Base-by-base conservation (phyloP, 2,329 filamentous ascomycete genomes). In the Penicillium hordei region DNA sequence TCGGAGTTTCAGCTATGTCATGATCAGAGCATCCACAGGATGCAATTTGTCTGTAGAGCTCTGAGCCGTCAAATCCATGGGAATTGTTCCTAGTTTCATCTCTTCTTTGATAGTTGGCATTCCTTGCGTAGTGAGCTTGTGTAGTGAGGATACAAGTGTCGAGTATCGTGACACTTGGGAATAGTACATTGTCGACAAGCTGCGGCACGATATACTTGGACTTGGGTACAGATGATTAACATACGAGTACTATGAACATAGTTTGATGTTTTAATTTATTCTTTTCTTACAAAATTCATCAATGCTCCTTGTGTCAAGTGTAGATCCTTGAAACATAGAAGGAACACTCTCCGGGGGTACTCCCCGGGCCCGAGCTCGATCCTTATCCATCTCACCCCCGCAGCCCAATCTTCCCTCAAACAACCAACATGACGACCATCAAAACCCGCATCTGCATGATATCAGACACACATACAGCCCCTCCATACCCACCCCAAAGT, bases 371-470 rank as follows among this genome's bases (percentile, higher is more conserved):
- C 31, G 15, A 48, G 45, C 45, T 48, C 15, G 15, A 34, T 48
- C 31, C 45, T 48, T 48, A 48, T 48, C 44, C 19, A 7, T 48
- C 13, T 23, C n/a, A 9, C 9, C 36, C n/a, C 51, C 46, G 39
- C 49, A 59, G 25, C 42, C 45, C 39, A 45, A 52, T 31, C 34
- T 45, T 48, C 29, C 36, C 34, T n/a, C 40, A 49, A 29, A 7
- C 59, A 21, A 21, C 38, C 33, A 48, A 50, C 21, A 61, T 66
- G 61, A 17, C 63, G 17, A 40, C 57, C 23, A 65, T 75, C 39
- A 76, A 73, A 65, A 78, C 77, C 34, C 75, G 76, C 60, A 63
- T 78, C 58, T 72, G 70, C 61, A 70, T 79, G 58, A 69, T 79
- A 58, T 78, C 75, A 53, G 77, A 79, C 64, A 79, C 77, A 2